phyloP scores from a whole-genome alignment of 345 rosid species.

The Citrus unshiu region DNA sequence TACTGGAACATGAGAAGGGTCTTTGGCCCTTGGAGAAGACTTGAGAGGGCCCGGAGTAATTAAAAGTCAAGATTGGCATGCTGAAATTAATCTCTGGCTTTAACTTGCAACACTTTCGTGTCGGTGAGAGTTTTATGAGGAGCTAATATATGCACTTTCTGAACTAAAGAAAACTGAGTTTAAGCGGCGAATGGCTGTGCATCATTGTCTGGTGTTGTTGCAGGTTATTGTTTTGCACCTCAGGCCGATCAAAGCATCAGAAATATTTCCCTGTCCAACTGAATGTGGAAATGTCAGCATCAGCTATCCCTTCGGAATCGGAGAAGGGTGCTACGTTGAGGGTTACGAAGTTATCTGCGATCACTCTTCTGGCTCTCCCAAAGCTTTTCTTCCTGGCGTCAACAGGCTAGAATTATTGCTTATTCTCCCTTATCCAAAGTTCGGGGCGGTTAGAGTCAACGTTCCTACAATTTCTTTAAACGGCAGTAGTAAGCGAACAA shows the following conservation, averaged over 20 bases:
- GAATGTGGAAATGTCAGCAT: not conserved
- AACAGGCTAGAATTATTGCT: not conserved
- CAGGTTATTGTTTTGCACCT: no score
- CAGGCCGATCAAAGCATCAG: no score
- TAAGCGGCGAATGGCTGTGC: no score
- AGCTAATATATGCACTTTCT: no score
- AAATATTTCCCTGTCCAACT: not conserved
- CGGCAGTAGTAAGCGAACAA: no score
- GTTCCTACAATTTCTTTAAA: not conserved
- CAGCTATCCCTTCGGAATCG: not conserved
- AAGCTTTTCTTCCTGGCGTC: not conserved
- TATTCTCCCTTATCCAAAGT: no score
- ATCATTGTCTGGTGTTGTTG: no score
- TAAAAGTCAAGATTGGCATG: not conserved
- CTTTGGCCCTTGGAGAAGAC: not conserved
- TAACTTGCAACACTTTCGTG: not conserved
- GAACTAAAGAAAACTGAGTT: no score
- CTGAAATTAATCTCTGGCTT: not conserved
- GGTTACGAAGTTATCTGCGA: not conserved
- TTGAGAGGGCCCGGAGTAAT: not conserved
- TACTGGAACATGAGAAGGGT: no score
- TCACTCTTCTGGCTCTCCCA: not conserved
- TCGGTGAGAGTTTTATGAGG: no score
- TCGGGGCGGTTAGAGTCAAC: not conserved
- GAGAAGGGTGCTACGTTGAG: not conserved